Evolutionary conservation across 305 asterid species (phyloP).

Genomic region (Caryopteris hybrid): DNA sequence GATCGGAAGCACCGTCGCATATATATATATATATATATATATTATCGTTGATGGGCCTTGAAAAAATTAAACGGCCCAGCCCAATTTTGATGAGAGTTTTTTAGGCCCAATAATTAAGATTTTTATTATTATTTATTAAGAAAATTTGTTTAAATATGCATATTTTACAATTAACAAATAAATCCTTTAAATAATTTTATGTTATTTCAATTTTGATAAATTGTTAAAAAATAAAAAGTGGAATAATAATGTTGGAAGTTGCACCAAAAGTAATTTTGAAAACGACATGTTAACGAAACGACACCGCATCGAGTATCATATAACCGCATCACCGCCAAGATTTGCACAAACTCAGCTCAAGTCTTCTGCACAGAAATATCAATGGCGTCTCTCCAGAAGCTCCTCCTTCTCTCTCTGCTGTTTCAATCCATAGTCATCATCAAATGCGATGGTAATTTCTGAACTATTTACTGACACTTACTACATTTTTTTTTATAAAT

Average conservation of each 20-base stretch:
- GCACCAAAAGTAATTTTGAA: slow-evolving; percentile 10
- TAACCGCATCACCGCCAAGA: background rate
- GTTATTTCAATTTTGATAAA: too few relatives aligned
- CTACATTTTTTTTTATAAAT: background rate
- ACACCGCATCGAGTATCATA: slow-evolving; percentile 16
- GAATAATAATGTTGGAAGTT: too few relatives aligned
- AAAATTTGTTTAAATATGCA: too few relatives aligned
- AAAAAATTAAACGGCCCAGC: too few relatives aligned
- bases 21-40: too few relatives aligned
- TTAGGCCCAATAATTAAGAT: too few relatives aligned
- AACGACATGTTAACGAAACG: slow-evolving; percentile 29
- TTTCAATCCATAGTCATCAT: slow-evolving; percentile 37
- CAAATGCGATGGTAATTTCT: slow-evolving; percentile 51
- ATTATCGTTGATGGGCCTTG: too few relatives aligned
- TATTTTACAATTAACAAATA: too few relatives aligned
- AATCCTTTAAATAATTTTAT: too few relatives aligned
- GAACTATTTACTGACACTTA: background rate
- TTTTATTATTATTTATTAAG: too few relatives aligned
- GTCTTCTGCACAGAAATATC: background rate
- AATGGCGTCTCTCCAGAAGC: slow-evolving; percentile 50
- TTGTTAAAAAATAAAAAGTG: too few relatives aligned
- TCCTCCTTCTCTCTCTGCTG: slow-evolving; percentile 46
- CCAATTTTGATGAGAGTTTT: too few relatives aligned
- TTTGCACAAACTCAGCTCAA: background rate
- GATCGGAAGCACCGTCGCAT: background rate